phyloP scores from a whole-genome alignment of 768 basidiomycete species.

The Tylopilus intermedius region DNA sequence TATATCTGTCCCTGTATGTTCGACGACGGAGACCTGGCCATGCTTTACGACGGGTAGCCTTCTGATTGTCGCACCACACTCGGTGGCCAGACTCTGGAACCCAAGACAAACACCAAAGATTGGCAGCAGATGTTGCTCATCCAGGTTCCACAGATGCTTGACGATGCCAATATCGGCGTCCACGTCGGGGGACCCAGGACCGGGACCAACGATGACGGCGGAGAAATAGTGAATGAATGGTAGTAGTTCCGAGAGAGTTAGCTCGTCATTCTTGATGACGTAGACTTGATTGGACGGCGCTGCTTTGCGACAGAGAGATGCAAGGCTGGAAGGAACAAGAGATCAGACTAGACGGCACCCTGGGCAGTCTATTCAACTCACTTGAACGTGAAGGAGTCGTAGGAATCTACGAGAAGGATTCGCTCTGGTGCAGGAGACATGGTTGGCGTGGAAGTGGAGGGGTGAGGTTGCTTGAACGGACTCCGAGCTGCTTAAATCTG shows the following conservation, averaged over 20 bases:
- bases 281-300: conserved; percentile 59
- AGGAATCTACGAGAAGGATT: conserved; percentile 74
- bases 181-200: conserved; percentile 71
- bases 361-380: conserved; percentile 32
- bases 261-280: conserved; percentile 69
- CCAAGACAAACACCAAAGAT: conserved; percentile 84
- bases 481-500: neutral
- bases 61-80: conserved; percentile 57
- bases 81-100: conserved; percentile 67
- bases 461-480: neutral
- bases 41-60: conserved; percentile 70
- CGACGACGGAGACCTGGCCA: conserved; percentile 64
- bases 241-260: conserved; percentile 45
- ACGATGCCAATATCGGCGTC: conserved; percentile 63
- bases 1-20: conserved; percentile 54
- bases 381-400: conserved; percentile 90
- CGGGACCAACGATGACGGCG: conserved; percentile 71
- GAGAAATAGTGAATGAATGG: conserved; percentile 57
- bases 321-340: conserved; percentile 46
- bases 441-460: conserved; percentile 5
- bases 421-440: conserved; percentile 37
- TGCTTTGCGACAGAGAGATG: conserved; percentile 59
- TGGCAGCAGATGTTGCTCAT: conserved; percentile 49
- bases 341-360: neutral
- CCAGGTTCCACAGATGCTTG: conserved; percentile 63